Evolutionary conservation across 2,329 filamentous ascomycete species (phyloP), one percentile per base, ranked within the genome.

Genomic region (Sclerotinia borealis): DNA sequence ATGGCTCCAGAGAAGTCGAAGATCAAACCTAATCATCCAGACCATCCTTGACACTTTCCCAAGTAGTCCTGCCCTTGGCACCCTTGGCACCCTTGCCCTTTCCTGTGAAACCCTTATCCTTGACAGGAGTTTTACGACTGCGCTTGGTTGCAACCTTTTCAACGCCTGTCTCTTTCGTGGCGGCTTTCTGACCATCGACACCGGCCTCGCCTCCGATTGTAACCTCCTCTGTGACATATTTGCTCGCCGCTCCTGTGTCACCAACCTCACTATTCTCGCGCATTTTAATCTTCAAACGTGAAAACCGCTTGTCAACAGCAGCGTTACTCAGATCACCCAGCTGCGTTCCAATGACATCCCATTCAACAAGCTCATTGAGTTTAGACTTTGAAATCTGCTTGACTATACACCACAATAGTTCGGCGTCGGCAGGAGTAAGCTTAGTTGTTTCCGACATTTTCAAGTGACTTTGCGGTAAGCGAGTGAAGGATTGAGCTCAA

Each of bases 1-100:
- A 8, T 22, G 9, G 48, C 11, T 7, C 5, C 4, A 22, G 13
- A 31, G n/a, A 25, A 3, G 8, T 43, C 25, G 4, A 8, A 34
- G 19, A 22, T 56, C 13, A 6, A 76, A 77, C 37, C 75, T 78
- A 55, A 68, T 71, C 0, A 55, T 73, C 0, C 67, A 75, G 0
- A 67, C 75, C 0, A 60, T 79, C 0, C 19, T 36, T 58, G 13
- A 34, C 19, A 51, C 29, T 27, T 4, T 31, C 13, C 39, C 39
- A 36, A 51, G 48, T 51, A 22, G 19, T 19, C 19, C 22, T 34
- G 48, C 2, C 11, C n/a, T 45, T 45, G 13, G n/a, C 27, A 45
- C 2, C 11, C n/a, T 45, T 45, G 13, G n/a, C 27, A 45, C 19
- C 7, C n/a, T 45, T 47, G n/a, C 2, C 8, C 4, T 36, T 45